phyloP scores from a whole-genome alignment of 805 yeast genomes.

The Metschnikowia sp. region DNA sequence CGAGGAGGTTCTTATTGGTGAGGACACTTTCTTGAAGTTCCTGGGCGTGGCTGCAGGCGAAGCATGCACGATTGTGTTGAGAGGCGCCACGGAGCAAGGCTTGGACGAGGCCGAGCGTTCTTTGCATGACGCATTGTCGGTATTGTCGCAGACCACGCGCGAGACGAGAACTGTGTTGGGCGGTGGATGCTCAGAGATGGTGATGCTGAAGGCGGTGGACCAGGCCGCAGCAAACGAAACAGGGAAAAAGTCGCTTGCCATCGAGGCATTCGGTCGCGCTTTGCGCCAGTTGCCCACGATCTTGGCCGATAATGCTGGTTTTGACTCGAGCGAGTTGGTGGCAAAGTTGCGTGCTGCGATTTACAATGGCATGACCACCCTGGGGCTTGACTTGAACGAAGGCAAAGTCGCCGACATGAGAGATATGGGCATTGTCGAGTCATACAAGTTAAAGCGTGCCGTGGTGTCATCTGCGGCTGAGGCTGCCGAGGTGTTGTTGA shows the following conservation, averaged over 20 bases:
- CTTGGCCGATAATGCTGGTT: slow-evolving; percentile 96
- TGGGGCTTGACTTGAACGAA: slow-evolving; percentile 82
- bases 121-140: slow-evolving; percentile 93
- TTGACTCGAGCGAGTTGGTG: slow-evolving; percentile 88
- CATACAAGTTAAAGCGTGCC: slow-evolving; percentile 86
- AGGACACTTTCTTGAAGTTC: slow-evolving; percentile 83
- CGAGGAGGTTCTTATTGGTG: slow-evolving; percentile 92
- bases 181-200: slow-evolving; percentile 86
- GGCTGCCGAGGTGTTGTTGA: slow-evolving; percentile 91
- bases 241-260: slow-evolving; percentile 91
- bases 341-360: slow-evolving; percentile 86
- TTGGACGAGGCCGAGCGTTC: slow-evolving; percentile 48
- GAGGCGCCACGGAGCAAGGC: slow-evolving; percentile 53
- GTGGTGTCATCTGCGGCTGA: slow-evolving; percentile 96
- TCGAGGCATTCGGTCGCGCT: slow-evolving; percentile 92
- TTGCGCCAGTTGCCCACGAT: slow-evolving; percentile 93
- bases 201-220: slow-evolving; percentile 96
- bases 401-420: slow-evolving; percentile 93
- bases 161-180: slow-evolving; percentile 92
- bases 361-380: slow-evolving; percentile 86
- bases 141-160: slow-evolving; percentile 87
- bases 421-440: slow-evolving; percentile 88
- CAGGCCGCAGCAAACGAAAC: slow-evolving; percentile 86
- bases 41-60: slow-evolving; percentile 95
- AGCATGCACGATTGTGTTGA: slow-evolving; percentile 91